Evolutionary conservation across 1,284 basidiomycete species (phyloP).

Genomic region (Fomitopsis pinicola): DNA sequence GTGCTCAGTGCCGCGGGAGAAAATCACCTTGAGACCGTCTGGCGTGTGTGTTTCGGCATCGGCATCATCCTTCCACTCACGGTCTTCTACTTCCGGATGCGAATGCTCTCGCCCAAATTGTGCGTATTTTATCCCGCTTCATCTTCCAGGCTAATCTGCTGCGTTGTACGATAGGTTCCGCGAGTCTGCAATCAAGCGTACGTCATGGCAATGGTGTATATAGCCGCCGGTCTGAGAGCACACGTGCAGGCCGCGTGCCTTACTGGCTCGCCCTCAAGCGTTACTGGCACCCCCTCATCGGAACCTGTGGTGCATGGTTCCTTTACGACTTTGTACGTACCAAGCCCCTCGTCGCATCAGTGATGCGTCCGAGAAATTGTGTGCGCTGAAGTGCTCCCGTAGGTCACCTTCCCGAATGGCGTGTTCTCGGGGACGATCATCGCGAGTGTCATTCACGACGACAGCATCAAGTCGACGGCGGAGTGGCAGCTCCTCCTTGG

Average conservation of each 20-base stretch:
- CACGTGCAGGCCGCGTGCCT: conserved; percentile 47
- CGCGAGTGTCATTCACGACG: conserved; percentile 47
- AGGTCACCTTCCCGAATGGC: conserved; percentile 71
- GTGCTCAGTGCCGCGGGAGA: conserved; percentile 65
- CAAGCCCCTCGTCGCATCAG: background rate
- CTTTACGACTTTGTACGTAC: conserved; percentile 63
- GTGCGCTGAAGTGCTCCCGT: background rate
- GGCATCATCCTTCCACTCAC: conserved; percentile 64
- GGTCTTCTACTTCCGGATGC: conserved; percentile 69
- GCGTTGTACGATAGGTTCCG: conserved; percentile 29
- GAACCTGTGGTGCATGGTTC: conserved; percentile 73
- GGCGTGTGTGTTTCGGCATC: conserved; percentile 74
- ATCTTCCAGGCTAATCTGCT: background rate
- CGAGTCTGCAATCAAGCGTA: conserved; percentile 61
- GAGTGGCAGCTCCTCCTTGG: conserved; percentile 73
- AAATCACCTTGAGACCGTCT: conserved; percentile 63
- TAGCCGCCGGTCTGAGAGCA: background rate
- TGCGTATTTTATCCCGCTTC: conserved; percentile 22
- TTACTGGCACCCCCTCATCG: conserved; percentile 68
- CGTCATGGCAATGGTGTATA: conserved; percentile 12
- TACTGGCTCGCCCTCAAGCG: conserved; percentile 57
- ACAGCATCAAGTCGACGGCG: conserved; percentile 52
- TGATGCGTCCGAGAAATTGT: background rate
- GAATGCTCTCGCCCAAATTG: conserved; percentile 66
- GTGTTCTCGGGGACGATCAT: conserved; percentile 62